A percentile compares a stretch with the other conserved stretches of the same genome.
These are phyloP conservation scores for Diaporthe humulicola DNA, from an alignment of 2,329 filamentous ascomycete species.

Conservation along the genomic window DNA sequence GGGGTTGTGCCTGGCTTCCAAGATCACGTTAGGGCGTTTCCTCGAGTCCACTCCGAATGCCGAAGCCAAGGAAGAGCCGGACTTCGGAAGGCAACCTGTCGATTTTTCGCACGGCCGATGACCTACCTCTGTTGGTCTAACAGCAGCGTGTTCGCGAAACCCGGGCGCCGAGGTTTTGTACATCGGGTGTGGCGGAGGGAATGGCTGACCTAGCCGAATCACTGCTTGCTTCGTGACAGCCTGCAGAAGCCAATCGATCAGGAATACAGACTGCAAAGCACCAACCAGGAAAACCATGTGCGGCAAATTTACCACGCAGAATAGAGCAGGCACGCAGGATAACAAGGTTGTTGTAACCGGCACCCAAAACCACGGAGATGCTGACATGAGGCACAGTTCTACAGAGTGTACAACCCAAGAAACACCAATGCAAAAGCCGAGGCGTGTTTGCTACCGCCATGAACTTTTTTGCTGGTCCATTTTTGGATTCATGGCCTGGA, in stretches of 20 bases:
- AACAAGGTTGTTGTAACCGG: background rate
- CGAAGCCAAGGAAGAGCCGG: slow-evolving; percentile 1
- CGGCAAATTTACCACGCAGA: background rate
- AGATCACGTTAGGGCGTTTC: background rate
- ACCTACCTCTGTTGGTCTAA: background rate
- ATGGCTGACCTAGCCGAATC: background rate
- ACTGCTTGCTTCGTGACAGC: background rate
- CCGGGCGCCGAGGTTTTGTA: background rate
- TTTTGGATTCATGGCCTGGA: background rate
- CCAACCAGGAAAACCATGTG: background rate
- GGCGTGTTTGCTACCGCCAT: background rate
- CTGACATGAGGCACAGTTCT: background rate
- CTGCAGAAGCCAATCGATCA: background rate
- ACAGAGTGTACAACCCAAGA: background rate
- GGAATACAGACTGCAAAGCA: background rate
- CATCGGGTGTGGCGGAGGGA: background rate
- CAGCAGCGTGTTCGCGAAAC: background rate
- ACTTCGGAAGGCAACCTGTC: background rate
- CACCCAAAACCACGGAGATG: background rate
- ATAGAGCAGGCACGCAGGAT: background rate
- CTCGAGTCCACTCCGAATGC: background rate
- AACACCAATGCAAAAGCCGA: background rate
- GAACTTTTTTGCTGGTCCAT: background rate
- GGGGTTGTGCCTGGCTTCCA: background rate
- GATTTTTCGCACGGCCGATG: background rate